Evolutionary conservation across 306 rosid genomes (phyloP).

Genomic region (Prosopis cineraria): DNA sequence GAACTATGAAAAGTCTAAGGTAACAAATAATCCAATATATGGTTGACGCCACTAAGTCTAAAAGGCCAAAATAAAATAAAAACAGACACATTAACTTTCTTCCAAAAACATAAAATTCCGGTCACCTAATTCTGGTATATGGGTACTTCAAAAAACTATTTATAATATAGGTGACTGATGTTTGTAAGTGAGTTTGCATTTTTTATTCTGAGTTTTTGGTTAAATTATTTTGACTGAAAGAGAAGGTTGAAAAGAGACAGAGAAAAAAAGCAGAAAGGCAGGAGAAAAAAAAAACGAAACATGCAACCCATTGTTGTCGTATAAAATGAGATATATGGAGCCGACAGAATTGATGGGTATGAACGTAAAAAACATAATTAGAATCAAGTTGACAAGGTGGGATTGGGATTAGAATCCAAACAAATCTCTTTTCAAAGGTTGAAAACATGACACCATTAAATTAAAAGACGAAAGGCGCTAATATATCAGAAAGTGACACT

Average conservation of each 20-base stretch:
- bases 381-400: slow-evolving; percentile 4
- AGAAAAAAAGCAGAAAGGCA: background rate
- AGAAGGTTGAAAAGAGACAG: background rate
- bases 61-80: background rate
- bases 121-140: background rate
- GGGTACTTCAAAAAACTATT: background rate
- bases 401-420: slow-evolving; percentile 1
- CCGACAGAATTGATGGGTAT: background rate
- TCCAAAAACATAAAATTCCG: background rate
- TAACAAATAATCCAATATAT: too few relatives aligned
- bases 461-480: background rate
- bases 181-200: background rate
- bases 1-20: background rate
- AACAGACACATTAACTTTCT: background rate
- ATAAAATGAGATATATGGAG: background rate
- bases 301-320: background rate
- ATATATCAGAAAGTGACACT: background rate
- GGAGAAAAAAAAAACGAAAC: too few relatives aligned
- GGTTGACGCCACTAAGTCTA: background rate
- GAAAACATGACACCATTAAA: background rate
- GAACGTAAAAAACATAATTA: background rate
- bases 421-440: background rate
- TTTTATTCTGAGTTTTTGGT: background rate
- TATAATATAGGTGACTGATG: background rate
- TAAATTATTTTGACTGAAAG: background rate